Base-by-base conservation (phyloP, 257 asterid species). In the Scutellaria galericulata region DNA sequence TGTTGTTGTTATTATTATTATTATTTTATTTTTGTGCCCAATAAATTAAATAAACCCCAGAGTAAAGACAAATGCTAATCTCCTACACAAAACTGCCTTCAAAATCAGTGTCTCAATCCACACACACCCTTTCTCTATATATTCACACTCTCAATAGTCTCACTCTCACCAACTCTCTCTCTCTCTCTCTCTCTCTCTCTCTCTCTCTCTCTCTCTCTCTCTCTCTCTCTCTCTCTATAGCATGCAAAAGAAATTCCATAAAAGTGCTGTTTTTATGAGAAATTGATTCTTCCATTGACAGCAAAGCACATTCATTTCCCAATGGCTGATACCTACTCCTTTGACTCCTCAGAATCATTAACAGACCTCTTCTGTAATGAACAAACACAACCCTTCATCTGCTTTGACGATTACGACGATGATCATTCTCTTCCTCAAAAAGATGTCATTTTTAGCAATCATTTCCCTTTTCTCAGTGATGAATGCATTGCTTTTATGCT, bases 401-500 rank as follows among this genome's bases (percentile, higher is more conserved):
- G 79, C 63, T 81, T 85, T 73, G 78, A 72, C 68, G 90, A 63
- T 10, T 5, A 22, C 12, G 70, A 22, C 5, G 56, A 63, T 40
- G 44, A 59, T 47, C 37, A 71, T 60, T n/a, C n/a, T n/a, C n/a
- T n/a, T n/a, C 61, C 0, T 66, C 58, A 9, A 47, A 72, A 82
- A 79, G 82, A 64, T 44, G 46, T 27, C 48, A 66, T 70, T 59
- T 56, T 64, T 64, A 51, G 53, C 84, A 42, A 60, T 72, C 68
- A n/a, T 61, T 64, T 83, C 50, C 89, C 87, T 7, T 67, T 73
- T 76, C 73, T 81, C 52, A 88, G 80, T 42, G 91, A 87, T 3
- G 95, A 88, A 70, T 79, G 77, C 68, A 75, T 90, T 64, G 40
- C 46, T 41, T 78, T 75, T 72, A 88, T 93, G 96, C 37, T 88